Conservation (phyloP, 306 rosid genomes). For the Cercis canadensis region DNA sequence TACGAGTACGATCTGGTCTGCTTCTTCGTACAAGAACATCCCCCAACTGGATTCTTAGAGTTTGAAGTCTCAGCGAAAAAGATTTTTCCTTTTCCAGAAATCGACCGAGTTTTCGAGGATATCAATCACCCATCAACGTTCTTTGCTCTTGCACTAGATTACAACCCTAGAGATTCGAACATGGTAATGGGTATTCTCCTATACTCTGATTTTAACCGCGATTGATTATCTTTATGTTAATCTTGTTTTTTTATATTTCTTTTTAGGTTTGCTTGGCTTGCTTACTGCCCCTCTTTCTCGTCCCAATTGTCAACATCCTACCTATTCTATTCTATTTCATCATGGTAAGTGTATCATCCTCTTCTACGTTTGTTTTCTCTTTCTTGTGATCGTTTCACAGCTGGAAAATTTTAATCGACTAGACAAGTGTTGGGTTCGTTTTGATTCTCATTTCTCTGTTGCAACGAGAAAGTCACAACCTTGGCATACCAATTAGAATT, state of each 20-base stretch:
- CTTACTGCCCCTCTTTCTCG: conserved; percentile 50
- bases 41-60: too few species aligned
- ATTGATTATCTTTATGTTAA: too few species aligned
- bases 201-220: not conserved
- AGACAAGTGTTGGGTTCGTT: not conserved
- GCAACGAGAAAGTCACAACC: not conserved
- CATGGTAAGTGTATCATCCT: conserved; percentile 28
- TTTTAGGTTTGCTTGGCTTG: conserved; percentile 46
- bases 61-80: too few species aligned
- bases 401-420: not conserved
- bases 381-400: not conserved
- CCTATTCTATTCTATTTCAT: conserved; percentile 43
- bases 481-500: not conserved
- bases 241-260: not conserved
- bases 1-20: too few species aligned
- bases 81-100: too few species aligned
- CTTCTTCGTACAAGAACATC: too few species aligned
- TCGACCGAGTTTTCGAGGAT: too few species aligned
- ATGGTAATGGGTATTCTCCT: not conserved
- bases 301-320: conserved; percentile 47
- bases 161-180: too few species aligned
- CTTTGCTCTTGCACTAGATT: too few species aligned
- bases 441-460: not conserved
- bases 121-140: too few species aligned
- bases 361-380: not conserved